Evolutionary conservation across 805 yeast species (phyloP).

Genomic region (Lachancea quebecensis): DNA sequence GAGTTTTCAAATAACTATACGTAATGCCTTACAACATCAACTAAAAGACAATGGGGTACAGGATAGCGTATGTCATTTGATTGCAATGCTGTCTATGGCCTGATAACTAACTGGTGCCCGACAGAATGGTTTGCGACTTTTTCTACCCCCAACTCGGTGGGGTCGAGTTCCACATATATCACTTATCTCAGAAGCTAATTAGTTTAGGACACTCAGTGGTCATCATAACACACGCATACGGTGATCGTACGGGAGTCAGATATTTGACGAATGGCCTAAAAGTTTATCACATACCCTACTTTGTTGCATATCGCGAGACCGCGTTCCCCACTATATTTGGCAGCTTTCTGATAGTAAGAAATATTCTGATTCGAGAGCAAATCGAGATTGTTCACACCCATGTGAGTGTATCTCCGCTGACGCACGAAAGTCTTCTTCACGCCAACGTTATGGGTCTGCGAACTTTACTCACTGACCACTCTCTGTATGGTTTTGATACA

Average conservation of each 20-base stretch:
- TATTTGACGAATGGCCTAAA: conserved; percentile 83
- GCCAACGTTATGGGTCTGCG: conserved; percentile 87
- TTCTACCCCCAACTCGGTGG: conserved; percentile 99
- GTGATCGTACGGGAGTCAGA: conserved; percentile 74
- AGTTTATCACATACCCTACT: conserved; percentile 82
- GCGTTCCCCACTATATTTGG: conserved; percentile 87
- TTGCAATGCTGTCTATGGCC: background rate
- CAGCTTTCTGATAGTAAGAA: conserved; percentile 76
- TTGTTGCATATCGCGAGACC: conserved; percentile 73
- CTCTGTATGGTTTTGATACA: conserved; percentile 88
- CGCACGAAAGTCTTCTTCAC: conserved; percentile 89
- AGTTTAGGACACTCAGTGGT: conserved; percentile 79
- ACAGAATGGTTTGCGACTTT: conserved; percentile 85
- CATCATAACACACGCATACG: conserved; percentile 84
- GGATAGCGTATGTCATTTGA: conserved; percentile 23
- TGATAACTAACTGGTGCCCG: background rate
- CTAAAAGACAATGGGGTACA: conserved; percentile 21
- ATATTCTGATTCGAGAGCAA: conserved; percentile 76
- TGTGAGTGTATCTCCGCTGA: conserved; percentile 78
- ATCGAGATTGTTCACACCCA: conserved; percentile 94
- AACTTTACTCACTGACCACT: conserved; percentile 93
- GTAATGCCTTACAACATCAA: background rate
- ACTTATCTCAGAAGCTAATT: conserved; percentile 75
- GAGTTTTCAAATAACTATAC: background rate
- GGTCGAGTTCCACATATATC: conserved; percentile 91